Base-by-base conservation (phyloP, 768 basidiomycete species). In the Gautieria morchelliformis region DNA sequence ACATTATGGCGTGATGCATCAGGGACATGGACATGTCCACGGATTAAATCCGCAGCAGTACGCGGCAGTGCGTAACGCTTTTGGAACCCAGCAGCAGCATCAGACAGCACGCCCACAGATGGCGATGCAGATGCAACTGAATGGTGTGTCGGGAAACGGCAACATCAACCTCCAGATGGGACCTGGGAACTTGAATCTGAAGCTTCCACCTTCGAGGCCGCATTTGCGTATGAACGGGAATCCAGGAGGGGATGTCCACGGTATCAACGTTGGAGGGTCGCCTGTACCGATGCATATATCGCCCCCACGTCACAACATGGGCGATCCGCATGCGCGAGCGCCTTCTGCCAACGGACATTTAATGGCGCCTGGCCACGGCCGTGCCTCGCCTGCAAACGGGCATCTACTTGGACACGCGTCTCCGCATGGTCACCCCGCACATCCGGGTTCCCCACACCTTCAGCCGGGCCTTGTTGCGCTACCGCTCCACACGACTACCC, bases 131-230 rank as follows among this genome's bases (percentile, higher is more conserved):
- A 22, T 22, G 51, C 51, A 52, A 32, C 2, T 40, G 37, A 52
- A 52, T 22, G 33, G 51, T 14, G 33, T 40, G 24, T 19, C 37
- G 19, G 33, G 33, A n/a, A 33, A 22, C 20, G 51, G 33, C 24
- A 40, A 40, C 24, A 40, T 52, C 33, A 52, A 52, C 37, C 51
- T 52, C 8, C 51, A 52, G 20, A 40, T 52, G 33, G 51, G 51
- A n/a, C 51, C 51, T 8, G 51, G 33, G 2, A 35, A 52, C 24
- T 39, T 52, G 51, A 52, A 52, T 33, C 19, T 52, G 17, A 52
- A 52, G 24, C 35, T 37, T 2, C 51, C 51, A 4, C 33, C 51
- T 8, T 37, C 51, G 33, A 22, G 51, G 20, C 20, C 32, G 32
- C 49, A 51, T 10, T 24, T 51, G 24, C 51, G 37, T 14, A 37